phyloP scores from a whole-genome alignment of 331 rosid species.

The Spiraea crenata region DNA sequence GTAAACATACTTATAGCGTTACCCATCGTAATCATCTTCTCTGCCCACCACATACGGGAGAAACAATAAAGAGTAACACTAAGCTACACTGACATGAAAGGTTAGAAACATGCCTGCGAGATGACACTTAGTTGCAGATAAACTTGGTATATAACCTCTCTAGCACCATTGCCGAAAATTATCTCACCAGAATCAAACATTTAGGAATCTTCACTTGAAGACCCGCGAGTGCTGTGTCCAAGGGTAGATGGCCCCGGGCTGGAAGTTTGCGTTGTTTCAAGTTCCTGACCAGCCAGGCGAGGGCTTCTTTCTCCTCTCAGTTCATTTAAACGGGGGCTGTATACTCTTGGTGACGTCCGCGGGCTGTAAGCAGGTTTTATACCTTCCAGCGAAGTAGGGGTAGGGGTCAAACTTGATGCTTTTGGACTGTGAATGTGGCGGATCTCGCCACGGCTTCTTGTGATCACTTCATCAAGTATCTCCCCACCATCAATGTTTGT shows the following conservation, averaged over 20 bases:
- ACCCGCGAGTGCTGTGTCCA: constrained; percentile 34
- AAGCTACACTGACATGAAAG: constrained; percentile 3
- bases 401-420: constrained; percentile 71
- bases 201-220: constrained; percentile 34
- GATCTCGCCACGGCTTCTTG: constrained; percentile 94
- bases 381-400: constrained; percentile 58
- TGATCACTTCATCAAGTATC: constrained; percentile 82
- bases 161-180: constrained; percentile 42
- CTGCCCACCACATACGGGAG: constrained; percentile 24
- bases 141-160: constrained; percentile 44
- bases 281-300: constrained; percentile 32
- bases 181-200: constrained; percentile 22
- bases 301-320: constrained; percentile 62
- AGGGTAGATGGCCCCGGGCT: constrained; percentile 50
- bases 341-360: constrained; percentile 30
- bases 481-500: constrained; percentile 61
- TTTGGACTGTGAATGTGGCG: constrained; percentile 70
- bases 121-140: constrained; percentile 26
- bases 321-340: constrained; percentile 59
- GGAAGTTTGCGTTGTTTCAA: constrained; percentile 38
- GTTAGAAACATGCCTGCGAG: constrained; percentile 25
- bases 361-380: constrained; percentile 61
- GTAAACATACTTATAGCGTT: not conserved
- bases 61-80: not conserved
- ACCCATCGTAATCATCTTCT: constrained; percentile 9